Base-by-base conservation (phyloP, 345 rosid genomes). In the Lenwebbia sp. region DNA sequence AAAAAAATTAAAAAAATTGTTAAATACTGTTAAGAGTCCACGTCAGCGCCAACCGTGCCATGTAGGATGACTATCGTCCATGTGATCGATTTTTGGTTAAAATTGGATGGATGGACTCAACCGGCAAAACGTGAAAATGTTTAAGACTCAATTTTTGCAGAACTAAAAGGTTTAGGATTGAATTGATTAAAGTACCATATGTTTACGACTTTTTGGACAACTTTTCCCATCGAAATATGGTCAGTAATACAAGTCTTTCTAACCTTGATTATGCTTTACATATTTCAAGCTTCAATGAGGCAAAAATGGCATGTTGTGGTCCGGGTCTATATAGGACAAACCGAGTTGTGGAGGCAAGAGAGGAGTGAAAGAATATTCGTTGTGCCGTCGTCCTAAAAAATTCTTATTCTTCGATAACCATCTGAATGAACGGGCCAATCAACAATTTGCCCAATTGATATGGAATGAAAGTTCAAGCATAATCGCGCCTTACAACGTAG, bases 221-320 rank as follows among this genome's bases (percentile, higher is more conserved):
- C 10, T 47, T 47, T 47, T 47, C 49, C 49, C 49, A 47, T 47
- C 6, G 62, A 26, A 11, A 57, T 26, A 26, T 4, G 28, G 62
- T 56, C 14, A 13, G 14, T 4, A 56, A 56, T 56, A 25, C 62
- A 25, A 25, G 2, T 56, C 62, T 26, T 5, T 56, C 6, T 0
- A 56, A 56, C 62, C 28, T 4, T 25, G 4, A 56, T 10, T 10
- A 1, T 56, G 60, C 60, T 10, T 10, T 25, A 56, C n/a, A 10
- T 56, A 54, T 54, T 54, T 54, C 23, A 19, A 8, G 86, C 19
- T 87, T 89, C 49, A 44, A 86, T 52, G 87, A 82, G 19, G 55
- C 14, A 13, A 76, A 82, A 28, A 13, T 5, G 5, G 88, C 88
- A 25, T 84, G 89, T 25, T 89, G 88, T 58, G 89, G 91, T 5